phyloP scores from a whole-genome alignment of 2,329 filamentous ascomycete species.

The Eutypa lata region DNA sequence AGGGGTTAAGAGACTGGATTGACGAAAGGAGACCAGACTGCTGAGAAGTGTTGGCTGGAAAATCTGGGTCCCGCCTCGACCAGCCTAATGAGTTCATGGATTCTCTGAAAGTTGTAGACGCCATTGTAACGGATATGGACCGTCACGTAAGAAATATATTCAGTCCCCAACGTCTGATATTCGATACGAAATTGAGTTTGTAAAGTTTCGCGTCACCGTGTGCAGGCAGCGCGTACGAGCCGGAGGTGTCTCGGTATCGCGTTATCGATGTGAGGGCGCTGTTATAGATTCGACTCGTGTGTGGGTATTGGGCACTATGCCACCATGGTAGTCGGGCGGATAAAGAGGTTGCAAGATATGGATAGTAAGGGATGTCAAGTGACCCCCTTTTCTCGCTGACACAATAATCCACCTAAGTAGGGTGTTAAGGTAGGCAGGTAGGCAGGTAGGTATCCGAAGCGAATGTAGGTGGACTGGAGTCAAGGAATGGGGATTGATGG shows the following conservation, averaged over 20 bases:
- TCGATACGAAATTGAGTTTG: background rate
- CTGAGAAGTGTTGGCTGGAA: constrained; percentile 69
- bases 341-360: background rate
- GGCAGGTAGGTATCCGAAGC: background rate
- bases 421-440: background rate
- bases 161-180: background rate
- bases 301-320: background rate
- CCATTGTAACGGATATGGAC: constrained; percentile 54
- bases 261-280: background rate
- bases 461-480: background rate
- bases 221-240: background rate
- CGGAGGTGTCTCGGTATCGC: background rate
- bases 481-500: background rate
- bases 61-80: constrained; percentile 78
- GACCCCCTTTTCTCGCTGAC: background rate
- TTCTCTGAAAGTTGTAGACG: constrained; percentile 85
- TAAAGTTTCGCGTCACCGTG: background rate
- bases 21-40: constrained; percentile 74
- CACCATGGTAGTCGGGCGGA: background rate
- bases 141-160: background rate
- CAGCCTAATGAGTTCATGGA: constrained; percentile 94
- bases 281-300: background rate
- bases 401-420: background rate
- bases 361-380: background rate
- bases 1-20: constrained; percentile 83